Conservation (phyloP, 169 alveolate genomes). For the Plasmodium gaboni region DNA sequence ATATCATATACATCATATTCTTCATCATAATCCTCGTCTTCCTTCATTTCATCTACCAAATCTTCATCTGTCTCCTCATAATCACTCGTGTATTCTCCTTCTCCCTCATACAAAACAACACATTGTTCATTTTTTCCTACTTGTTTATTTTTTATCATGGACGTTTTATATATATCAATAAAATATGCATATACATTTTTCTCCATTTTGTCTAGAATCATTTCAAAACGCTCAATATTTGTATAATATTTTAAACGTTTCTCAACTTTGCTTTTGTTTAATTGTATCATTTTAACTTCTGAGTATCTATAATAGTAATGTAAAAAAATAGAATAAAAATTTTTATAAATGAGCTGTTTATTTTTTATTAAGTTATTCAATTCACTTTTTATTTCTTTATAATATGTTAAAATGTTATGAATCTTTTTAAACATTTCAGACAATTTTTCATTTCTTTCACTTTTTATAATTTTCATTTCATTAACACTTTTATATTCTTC, state of each 20-base stretch:
- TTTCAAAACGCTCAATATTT: slow-evolving; percentile 40
- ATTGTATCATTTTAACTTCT: slow-evolving; percentile 56
- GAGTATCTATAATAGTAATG: slow-evolving; percentile 48
- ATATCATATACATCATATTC: not conserved
- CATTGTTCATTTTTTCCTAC: not conserved
- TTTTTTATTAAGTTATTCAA: slow-evolving; percentile 39
- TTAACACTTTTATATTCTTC: slow-evolving; percentile 42
- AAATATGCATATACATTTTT: slow-evolving; percentile 45
- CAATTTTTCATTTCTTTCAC: slow-evolving; percentile 22
- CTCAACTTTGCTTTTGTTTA: slow-evolving; percentile 40
- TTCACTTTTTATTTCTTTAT: slow-evolving; percentile 39
- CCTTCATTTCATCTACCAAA: slow-evolving; percentile 6
- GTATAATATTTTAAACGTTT: slow-evolving; percentile 39
- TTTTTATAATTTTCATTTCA: slow-evolving; percentile 43
- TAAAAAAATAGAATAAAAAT: slow-evolving; percentile 60
- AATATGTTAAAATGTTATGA: slow-evolving; percentile 15
- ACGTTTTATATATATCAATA: slow-evolving; percentile 43
- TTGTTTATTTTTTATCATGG: not conserved
- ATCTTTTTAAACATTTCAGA: slow-evolving; percentile 26
- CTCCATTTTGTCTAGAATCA: slow-evolving; percentile 45
- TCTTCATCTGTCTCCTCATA: slow-evolving; percentile 7
- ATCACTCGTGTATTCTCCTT: not conserved
- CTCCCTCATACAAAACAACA: not conserved
- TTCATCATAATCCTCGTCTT: slow-evolving; percentile 20
- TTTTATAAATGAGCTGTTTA: slow-evolving; percentile 64